Evolutionary conservation across 345 rosid genomes (phyloP), one percentile per base, ranked within the genome.

Genomic region (Cardamine resedifolia): DNA sequence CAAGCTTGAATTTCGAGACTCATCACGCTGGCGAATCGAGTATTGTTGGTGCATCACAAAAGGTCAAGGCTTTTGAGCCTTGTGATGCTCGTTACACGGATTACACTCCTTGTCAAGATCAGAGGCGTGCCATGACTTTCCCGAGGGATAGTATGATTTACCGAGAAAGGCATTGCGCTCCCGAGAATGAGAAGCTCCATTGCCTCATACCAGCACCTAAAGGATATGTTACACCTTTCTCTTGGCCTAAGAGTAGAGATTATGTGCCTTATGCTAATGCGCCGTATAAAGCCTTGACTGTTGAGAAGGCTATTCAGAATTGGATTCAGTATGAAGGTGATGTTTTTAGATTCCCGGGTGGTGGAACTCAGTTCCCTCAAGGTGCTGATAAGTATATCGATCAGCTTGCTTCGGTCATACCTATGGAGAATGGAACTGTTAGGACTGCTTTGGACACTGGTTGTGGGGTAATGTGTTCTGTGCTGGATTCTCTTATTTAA

Each of bases 191-290:
- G 84, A 96, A 96, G 74, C 70, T 92, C 4, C 95, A 75, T 36
- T 96, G 98, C 68, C 85, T 96, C 56, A 72, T 96, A 28, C 98
- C 99, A 0, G 99, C 97, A 0, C 99, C 99, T 11, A 81, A 92
- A 43, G 97, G 99, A 66, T 96, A 96, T 31, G 97, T 92, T 2
- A 92, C 97, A 10, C 99, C 99, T 3, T 96, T 96, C 73, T 84
- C 95, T 15, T 96, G 99, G 99, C 99, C 99, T 1, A 96, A 92
- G 86, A 96, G 99, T 76, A 86, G 99, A 50, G 98, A 96, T 18
- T 96, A 90, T 24, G 99, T 96, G 10, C 99, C 98, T 21, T 96
- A 79, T 80, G 99, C 97, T 26, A 96, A 96, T 84, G 99, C 99
- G 0, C 99, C 99, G 2, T 92, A 92, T 53, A 96, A 96, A 81